phyloP scores from a whole-genome alignment of 371 early-diverging fungal genomes.

The Coemansia sp. region DNA sequence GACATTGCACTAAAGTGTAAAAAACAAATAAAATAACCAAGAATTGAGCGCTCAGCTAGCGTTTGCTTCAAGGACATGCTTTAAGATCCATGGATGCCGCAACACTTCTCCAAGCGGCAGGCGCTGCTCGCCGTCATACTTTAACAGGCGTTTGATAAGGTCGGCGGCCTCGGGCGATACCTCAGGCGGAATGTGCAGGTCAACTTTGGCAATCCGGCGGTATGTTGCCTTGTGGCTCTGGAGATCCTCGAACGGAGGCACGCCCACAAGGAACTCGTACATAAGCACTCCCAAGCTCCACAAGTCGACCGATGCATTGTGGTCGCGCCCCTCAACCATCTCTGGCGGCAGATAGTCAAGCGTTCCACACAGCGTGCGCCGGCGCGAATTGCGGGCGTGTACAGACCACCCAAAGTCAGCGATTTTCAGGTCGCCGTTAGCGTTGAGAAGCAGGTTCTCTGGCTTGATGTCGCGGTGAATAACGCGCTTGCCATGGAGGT shows the following conservation, averaged over 20 bases:
- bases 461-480: constrained; percentile 97
- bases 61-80: constrained; percentile 23
- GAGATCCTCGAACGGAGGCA: constrained; percentile 93
- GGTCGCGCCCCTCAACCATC: constrained; percentile 88
- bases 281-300: constrained; percentile 98
- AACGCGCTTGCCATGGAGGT: constrained; percentile 91
- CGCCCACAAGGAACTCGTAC: constrained; percentile 95
- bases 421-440: constrained; percentile 86
- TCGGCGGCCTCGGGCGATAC: constrained; percentile 86
- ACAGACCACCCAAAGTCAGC: constrained; percentile 99
- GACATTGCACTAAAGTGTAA: not conserved
- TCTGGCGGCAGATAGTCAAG: constrained; percentile 96
- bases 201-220: constrained; percentile 78
- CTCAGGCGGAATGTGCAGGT: constrained; percentile 78
- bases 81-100: constrained; percentile 78
- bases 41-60: not conserved
- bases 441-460: constrained; percentile 92
- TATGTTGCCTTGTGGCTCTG: constrained; percentile 72
- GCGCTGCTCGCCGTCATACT: constrained; percentile 72
- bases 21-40: no score
- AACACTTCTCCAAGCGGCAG: constrained; percentile 71
- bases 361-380: constrained; percentile 95
- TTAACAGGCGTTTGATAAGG: constrained; percentile 75
- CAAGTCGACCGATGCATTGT: constrained; percentile 88
- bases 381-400: constrained; percentile 80